A percentile compares a stretch with the other conserved stretches of the same genome.
These are phyloP conservation scores for Cicer yamashitae DNA, from an alignment of 306 rosid genomes.

Conservation along the genomic window DNA sequence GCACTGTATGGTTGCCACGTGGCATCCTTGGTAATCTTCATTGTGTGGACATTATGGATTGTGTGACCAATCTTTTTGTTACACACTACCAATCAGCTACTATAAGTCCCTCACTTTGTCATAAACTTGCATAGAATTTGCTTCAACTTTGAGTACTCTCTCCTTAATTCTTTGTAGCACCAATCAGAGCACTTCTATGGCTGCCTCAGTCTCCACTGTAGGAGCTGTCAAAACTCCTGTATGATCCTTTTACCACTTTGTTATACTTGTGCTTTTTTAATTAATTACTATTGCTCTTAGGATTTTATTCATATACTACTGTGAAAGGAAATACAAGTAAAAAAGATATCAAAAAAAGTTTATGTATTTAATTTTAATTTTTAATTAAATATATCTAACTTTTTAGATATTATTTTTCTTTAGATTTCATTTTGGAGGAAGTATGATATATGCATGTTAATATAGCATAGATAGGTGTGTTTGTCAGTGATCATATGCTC, in stretches of 20 bases:
- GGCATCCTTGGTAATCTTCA: slow-evolving; percentile 61
- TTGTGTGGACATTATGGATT: slow-evolving; percentile 63
- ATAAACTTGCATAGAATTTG: slow-evolving; percentile 33
- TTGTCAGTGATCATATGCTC: background rate
- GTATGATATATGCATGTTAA: background rate
- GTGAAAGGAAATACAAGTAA: too few relatives aligned
- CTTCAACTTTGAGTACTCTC: slow-evolving; percentile 1
- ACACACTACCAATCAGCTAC: slow-evolving; percentile 47
- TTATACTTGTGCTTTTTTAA: background rate
- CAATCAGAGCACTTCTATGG: slow-evolving; percentile 55
- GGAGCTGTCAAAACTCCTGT: slow-evolving; percentile 81
- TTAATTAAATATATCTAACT: too few relatives aligned
- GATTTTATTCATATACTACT: background rate
- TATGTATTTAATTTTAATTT: too few relatives aligned
- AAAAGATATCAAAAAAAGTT: too few relatives aligned
- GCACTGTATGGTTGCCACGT: slow-evolving; percentile 62
- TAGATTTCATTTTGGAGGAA: too few relatives aligned
- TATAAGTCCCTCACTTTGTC: slow-evolving; percentile 60
- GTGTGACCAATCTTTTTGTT: slow-evolving; percentile 54
- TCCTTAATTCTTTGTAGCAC: background rate
- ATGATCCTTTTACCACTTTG: slow-evolving; percentile 32
- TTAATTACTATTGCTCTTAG: slow-evolving; percentile 17
- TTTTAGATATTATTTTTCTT: too few relatives aligned
- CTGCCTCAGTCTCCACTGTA: slow-evolving; percentile 80
- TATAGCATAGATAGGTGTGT: background rate